Evolutionary conservation across 495 filamentous ascomycete genomes (phyloP).

Genomic region (Aspergillus biplanus): DNA sequence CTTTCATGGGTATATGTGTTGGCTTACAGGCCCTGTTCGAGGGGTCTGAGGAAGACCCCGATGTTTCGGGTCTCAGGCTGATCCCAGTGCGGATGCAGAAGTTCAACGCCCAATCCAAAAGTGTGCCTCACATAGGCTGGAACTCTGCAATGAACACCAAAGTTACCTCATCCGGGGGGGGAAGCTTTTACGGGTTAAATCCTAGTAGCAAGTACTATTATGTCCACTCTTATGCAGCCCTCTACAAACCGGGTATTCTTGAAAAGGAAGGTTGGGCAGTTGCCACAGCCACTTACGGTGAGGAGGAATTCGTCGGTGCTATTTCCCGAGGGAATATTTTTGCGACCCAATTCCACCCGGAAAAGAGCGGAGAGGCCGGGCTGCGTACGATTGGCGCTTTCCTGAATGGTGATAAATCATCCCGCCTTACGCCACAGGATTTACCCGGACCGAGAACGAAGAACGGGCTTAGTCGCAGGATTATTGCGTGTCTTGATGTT

Average conservation of each 20-base stretch:
- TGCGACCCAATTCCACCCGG: slow-evolving; percentile 95
- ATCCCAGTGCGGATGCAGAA: slow-evolving; percentile 71
- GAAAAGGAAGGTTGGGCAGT: slow-evolving; percentile 85
- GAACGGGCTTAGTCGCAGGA: slow-evolving; percentile 79
- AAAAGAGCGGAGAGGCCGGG: slow-evolving; percentile 92
- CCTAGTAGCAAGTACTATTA: slow-evolving; percentile 96
- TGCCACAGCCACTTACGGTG: slow-evolving; percentile 84
- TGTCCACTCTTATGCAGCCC: slow-evolving; percentile 90
- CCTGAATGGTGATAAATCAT: slow-evolving; percentile 63
- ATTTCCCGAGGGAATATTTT: slow-evolving; percentile 82
- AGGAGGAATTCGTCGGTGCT: slow-evolving; percentile 90
- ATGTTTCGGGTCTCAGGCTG: slow-evolving; percentile 71
- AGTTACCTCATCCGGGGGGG: slow-evolving; percentile 44
- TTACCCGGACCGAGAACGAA: slow-evolving; percentile 34
- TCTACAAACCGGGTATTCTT: slow-evolving; percentile 69
- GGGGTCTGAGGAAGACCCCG: slow-evolving; percentile 75
- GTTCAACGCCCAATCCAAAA: slow-evolving; percentile 77
- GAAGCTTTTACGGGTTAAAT: slow-evolving; percentile 72
- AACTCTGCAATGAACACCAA: slow-evolving; percentile 74
- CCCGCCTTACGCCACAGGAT: slow-evolving; percentile 41
- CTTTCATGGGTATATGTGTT: slow-evolving; percentile 98
- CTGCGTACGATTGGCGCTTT: slow-evolving; percentile 84
- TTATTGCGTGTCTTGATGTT: slow-evolving; percentile 96
- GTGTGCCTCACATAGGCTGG: slow-evolving; percentile 98
- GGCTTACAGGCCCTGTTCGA: slow-evolving; percentile 89